phyloP scores from a whole-genome alignment of 306 rosid genomes.

The Sicyos edulis region DNA sequence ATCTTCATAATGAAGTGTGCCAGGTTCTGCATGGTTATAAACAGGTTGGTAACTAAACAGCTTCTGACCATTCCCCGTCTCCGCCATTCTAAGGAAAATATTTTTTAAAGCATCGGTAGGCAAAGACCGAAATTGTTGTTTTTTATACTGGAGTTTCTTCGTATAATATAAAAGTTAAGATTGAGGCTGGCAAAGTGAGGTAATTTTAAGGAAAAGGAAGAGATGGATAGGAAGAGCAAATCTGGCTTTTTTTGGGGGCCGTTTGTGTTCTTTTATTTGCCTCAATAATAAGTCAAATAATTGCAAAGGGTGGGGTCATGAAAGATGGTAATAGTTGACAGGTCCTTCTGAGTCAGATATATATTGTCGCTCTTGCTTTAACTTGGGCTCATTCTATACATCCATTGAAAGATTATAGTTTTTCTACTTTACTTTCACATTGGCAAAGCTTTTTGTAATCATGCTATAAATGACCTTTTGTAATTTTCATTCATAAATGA shows the following conservation, averaged over 20 bases:
- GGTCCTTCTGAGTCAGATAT: background rate
- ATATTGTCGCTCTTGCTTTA: too few species aligned
- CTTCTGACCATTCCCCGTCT: background rate
- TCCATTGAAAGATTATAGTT: too few species aligned
- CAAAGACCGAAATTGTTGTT: background rate
- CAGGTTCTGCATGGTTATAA: conserved; percentile 94
- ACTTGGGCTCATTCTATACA: too few species aligned
- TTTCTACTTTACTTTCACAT: too few species aligned
- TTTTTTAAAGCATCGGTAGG: background rate
- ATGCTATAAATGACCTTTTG: too few species aligned
- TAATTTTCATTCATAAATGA: too few species aligned
- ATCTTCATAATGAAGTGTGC: conserved; percentile 80
- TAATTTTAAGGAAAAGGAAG: background rate
- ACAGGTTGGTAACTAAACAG: conserved; percentile 46
- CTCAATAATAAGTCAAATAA: background rate
- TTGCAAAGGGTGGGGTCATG: conserved; percentile 2
- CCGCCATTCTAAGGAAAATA: background rate
- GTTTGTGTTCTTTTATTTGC: background rate
- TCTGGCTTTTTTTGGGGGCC: background rate
- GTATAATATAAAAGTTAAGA: background rate
- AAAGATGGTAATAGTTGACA: background rate
- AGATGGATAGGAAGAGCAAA: background rate
- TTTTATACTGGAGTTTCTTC: background rate
- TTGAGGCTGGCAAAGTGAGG: background rate
- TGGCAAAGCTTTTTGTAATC: too few species aligned